Evolutionary conservation across 2,329 filamentous ascomycete species (phyloP).

Genomic region (Aschersonia sp.): DNA sequence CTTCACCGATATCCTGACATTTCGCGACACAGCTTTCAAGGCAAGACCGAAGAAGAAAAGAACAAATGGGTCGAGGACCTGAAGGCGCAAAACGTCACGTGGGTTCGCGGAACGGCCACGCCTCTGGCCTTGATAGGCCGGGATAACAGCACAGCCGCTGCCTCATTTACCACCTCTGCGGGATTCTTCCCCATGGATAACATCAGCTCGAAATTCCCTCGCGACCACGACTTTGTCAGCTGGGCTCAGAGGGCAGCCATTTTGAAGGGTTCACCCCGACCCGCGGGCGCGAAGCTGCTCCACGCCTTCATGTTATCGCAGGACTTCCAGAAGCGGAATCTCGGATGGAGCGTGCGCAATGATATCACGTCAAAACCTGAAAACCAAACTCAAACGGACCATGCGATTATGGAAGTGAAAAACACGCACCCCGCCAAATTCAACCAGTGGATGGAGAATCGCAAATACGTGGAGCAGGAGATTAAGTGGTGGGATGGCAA

Average conservation of each 20-base stretch:
- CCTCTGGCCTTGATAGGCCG: conserved; percentile 19
- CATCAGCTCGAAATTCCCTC: conserved; percentile 16
- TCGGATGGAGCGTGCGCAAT: conserved; percentile 18
- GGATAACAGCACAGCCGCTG: conserved; percentile 15
- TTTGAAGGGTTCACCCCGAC: conserved; percentile 30
- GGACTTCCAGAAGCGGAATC: conserved; percentile 18
- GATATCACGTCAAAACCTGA: conserved; percentile 13
- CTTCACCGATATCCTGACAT: background rate
- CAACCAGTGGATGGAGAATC: conserved; percentile 24
- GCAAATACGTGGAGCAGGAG: conserved; percentile 21
- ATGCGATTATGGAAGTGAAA: conserved; percentile 2
- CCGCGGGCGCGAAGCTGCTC: conserved; percentile 35
- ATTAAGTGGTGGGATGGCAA: conserved; percentile 24
- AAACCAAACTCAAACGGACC: no score
- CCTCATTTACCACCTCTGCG: conserved; percentile 17
- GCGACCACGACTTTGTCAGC: conserved; percentile 24
- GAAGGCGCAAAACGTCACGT: conserved; percentile 31
- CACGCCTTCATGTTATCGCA: conserved; percentile 28
- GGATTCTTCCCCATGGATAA: conserved; percentile 7
- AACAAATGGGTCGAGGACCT: conserved; percentile 30
- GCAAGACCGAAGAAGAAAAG: background rate
- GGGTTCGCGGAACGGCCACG: conserved; percentile 36
- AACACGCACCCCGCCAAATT: conserved; percentile 23
- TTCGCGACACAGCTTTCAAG: background rate
- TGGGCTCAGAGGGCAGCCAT: conserved; percentile 36